Base-by-base conservation (phyloP, 352 stramenopile species). In the Nothophytophthora sp. region DNA sequence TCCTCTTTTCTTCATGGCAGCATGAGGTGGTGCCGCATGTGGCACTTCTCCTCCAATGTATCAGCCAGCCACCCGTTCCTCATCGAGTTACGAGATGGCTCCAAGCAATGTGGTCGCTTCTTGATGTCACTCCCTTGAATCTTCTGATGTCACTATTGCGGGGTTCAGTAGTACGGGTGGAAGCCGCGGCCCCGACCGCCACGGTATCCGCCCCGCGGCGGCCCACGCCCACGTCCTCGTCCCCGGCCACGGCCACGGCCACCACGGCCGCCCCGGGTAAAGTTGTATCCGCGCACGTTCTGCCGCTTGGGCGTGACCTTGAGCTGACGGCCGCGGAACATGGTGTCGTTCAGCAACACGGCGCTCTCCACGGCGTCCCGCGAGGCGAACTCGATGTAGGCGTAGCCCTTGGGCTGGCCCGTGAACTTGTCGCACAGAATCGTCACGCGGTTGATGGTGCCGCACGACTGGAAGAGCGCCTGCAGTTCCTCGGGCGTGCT, bases 361-460 rank as follows among this genome's bases (percentile, higher is more conserved):
- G 91, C 92, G 44, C 88, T 94, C 54, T 97, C 86, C 29, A 96
- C 88, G 4, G 81, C 73, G 35, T 96, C 85, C 16, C 77, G 86
- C 4, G 91, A 89, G 13, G 81, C 77, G 45, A 98, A 98, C 63
- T 98, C 92, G 47, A 98, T 95, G 78, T 98, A 98, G 39, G 92
- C 92, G 55, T 94, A 98, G 44, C 96, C 88, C 87, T 98, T 97
- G 2, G 93, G 90, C 50, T 96, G 86, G 30, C 96, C 94, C 16
- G 96, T 98, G 59, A 96, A 98, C 72, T 99, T 99, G 76, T 99
- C 95, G 66, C 95, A 99, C 18, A 98, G 76, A 59, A 99, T 99
- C 15, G 97, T 99, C 11, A 99, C 91, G 44, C 96, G 86, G 65
- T 99, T 98, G 39, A 99, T 98, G 19, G 86, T 98, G 23, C 96